Evolutionary conservation across 305 asterid species (phyloP).

Genomic region (Solanum hybrid): DNA sequence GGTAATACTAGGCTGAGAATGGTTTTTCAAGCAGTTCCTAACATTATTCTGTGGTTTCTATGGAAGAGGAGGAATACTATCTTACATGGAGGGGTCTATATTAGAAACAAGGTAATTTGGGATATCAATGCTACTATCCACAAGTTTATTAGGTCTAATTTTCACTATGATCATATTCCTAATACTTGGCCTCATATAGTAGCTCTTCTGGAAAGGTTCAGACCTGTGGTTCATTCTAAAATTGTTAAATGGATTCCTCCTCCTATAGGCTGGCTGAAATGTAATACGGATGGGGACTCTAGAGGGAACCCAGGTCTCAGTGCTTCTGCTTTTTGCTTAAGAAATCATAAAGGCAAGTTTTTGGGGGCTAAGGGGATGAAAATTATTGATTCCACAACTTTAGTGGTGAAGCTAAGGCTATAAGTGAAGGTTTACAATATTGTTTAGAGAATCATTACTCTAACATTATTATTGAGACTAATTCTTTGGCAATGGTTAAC

Average conservation of each 20-base stretch:
- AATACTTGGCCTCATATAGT: neutral
- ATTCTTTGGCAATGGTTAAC: neutral
- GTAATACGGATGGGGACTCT: neutral
- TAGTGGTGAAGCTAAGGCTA: neutral
- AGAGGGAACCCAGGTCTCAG: neutral
- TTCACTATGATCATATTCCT: neutral
- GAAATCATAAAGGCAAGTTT: neutral
- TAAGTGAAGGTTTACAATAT: no score
- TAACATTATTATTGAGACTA: no score
- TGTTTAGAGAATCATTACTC: no score
- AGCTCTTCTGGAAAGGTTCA: neutral
- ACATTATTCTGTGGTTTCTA: neutral
- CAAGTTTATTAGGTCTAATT: neutral
- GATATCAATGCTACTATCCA: neutral
- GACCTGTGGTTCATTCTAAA: neutral
- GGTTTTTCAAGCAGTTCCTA: neutral
- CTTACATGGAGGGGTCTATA: neutral
- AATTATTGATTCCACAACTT: neutral
- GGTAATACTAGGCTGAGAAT: no score
- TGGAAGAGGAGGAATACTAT: neutral
- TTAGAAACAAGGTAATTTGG: neutral
- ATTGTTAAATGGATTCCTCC: neutral
- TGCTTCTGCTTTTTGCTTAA: neutral
- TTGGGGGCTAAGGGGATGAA: neutral
- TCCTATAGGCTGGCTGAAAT: neutral